Base-by-base conservation (phyloP, 805 yeast species). In the Kluyveromyces aestuarii region DNA sequence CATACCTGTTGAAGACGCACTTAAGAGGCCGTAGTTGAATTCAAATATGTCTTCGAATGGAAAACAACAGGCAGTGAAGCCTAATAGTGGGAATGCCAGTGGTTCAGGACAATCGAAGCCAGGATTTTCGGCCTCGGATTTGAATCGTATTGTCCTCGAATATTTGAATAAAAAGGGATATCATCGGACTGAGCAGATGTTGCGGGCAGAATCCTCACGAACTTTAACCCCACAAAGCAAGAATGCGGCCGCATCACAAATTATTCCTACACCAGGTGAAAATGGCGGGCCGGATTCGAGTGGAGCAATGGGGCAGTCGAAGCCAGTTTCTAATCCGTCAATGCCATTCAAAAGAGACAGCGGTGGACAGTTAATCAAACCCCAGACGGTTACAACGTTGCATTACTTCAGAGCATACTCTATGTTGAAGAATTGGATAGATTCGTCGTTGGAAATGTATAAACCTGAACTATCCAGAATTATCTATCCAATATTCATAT, bases 81-180 rank as follows among this genome's bases (percentile, higher is more conserved):
- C 35, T n/a, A 42, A 57, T 37, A 52, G 48, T 35, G 58, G 55
- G 39, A 50, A 53, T 41, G 54, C 54, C 37, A 47, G 18, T 45
- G 49, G 49, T 45, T 46, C 48, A 44, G 45, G 55, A 43, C 47
- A 52, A 6, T 38, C 53, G 13, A 56, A 55, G 38, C 56, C 61
- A 13, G 62, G 67, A 17, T 63, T 81, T 51, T 81, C 95, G 0
- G 88, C 87, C 44, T 89, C 91, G 6, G 98, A 93, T 64, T 74
- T 93, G 62, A 91, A 90, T 65, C 73, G 93, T 53, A 87, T 93
- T 61, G 98, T 93, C 35, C 73, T 93, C 59, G 99, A 93, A 58
- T 93, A 91, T 59, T 74, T 93, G 55, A 85, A 82, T 64, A 91
- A 93, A 60, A 89, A 90, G 64, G 99, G 99, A 2, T 93, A 88